These are phyloP conservation scores for Aspergillus sp. DNA, from an alignment of 2,329 filamentous ascomycete genomes.

Conservation along the genomic window DNA sequence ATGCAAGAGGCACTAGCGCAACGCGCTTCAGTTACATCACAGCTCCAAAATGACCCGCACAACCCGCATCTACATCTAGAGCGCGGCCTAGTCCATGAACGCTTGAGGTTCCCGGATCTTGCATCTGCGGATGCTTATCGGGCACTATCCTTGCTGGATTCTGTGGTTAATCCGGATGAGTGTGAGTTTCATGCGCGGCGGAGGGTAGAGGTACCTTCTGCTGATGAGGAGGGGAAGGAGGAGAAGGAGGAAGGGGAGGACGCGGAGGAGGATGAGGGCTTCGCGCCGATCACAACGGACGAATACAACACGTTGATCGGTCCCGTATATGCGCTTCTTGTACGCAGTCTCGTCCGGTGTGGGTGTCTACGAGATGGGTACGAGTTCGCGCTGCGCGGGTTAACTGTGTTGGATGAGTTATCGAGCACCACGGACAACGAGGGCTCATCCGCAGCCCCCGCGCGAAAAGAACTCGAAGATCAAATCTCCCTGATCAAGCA, in stretches of 20 bases:
- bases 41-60: slow-evolving; percentile 45
- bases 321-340: slow-evolving; percentile 42
- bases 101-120: slow-evolving; percentile 85
- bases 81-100: slow-evolving; percentile 71
- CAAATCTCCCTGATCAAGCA: slow-evolving; percentile 37
- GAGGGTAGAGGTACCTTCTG: slow-evolving; percentile 39
- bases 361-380: slow-evolving; percentile 48
- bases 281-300: slow-evolving; percentile 33
- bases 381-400: slow-evolving; percentile 42
- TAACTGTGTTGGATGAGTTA: slow-evolving; percentile 26
- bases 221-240: neutral
- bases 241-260: slow-evolving; percentile 15
- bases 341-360: slow-evolving; percentile 41
- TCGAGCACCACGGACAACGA: slow-evolving; percentile 13
- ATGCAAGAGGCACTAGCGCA: slow-evolving; percentile 37
- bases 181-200: slow-evolving; percentile 79
- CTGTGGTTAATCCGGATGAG: slow-evolving; percentile 70
- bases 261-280: slow-evolving; percentile 36
- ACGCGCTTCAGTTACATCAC: slow-evolving; percentile 60
- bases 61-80: slow-evolving; percentile 47
- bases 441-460: slow-evolving; percentile 3
- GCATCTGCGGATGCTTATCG: slow-evolving; percentile 89
- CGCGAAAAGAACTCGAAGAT: slow-evolving; percentile 25
- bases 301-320: slow-evolving; percentile 43
- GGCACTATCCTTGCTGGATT: slow-evolving; percentile 83